phyloP scores from a whole-genome alignment of 2,329 filamentous ascomycete species.

The Xylariaceae sp. region DNA sequence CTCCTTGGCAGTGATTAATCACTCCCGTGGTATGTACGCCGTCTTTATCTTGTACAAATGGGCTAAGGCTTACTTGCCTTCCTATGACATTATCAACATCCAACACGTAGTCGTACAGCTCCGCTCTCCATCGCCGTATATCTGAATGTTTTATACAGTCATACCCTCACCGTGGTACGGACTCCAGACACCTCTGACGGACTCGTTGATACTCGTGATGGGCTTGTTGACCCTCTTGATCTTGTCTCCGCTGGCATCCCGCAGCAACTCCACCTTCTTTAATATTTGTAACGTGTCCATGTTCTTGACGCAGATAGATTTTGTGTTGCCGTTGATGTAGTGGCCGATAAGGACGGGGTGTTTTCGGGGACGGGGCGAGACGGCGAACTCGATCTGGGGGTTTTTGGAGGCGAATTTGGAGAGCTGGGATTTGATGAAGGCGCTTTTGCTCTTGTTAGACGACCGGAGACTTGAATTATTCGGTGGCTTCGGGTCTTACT shows the following conservation, averaged over 20 bases:
- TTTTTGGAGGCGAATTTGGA: conserved; percentile 74
- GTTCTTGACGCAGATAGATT: conserved; percentile 85
- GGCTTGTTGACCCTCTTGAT: conserved; percentile 60
- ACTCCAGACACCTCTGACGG: conserved; percentile 68
- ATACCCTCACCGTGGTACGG: conserved; percentile 62
- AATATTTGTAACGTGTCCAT: conserved; percentile 75
- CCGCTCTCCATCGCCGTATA: conserved; percentile 7
- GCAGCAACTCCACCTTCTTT: conserved; percentile 70
- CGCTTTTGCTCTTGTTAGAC: conserved; percentile 44
- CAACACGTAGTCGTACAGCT: conserved; percentile 10
- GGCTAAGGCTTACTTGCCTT: background rate
- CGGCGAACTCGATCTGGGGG: conserved; percentile 84
- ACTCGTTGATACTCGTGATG: conserved; percentile 59
- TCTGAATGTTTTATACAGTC: conserved; percentile 39
- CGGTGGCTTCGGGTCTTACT: conserved; percentile 46
- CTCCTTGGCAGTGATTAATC: no score
- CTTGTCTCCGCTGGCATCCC: conserved; percentile 74
- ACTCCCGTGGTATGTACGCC: conserved; percentile 6
- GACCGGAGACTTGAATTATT: background rate
- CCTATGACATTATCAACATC: background rate
- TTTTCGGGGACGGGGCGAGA: conserved; percentile 84
- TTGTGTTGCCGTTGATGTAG: conserved; percentile 87
- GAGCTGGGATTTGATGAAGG: conserved; percentile 76
- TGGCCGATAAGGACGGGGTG: conserved; percentile 86
- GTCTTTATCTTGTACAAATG: conserved; percentile 11